Evolutionary conservation across 805 yeast species (phyloP).

Genomic region (Cyberlindnera misumaiensis): DNA sequence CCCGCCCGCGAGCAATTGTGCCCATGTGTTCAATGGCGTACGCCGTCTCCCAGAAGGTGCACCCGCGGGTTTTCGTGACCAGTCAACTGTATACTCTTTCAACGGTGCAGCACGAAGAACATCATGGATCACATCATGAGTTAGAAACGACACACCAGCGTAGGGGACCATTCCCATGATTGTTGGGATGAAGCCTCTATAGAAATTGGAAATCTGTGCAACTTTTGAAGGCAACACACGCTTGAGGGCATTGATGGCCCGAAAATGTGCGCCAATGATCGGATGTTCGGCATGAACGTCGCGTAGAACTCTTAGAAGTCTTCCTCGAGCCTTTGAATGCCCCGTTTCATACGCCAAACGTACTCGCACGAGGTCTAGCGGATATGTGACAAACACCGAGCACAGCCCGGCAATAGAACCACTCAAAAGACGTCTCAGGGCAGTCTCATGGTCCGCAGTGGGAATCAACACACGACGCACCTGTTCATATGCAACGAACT

Average conservation of each 20-base stretch:
- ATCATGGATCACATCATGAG: slow-evolving; percentile 90
- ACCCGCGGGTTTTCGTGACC: slow-evolving; percentile 1
- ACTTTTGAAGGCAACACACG: slow-evolving; percentile 14
- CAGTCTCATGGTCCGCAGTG: slow-evolving; percentile 66
- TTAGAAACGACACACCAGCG: slow-evolving; percentile 94
- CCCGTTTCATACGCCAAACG: slow-evolving; percentile 84
- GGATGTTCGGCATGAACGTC: slow-evolving; percentile 24
- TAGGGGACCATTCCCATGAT: slow-evolving; percentile 94
- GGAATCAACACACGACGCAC: slow-evolving; percentile 77
- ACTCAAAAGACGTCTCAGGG: slow-evolving; percentile 69
- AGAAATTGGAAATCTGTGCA: slow-evolving; percentile 49
- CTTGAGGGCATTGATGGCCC: slow-evolving; percentile 17
- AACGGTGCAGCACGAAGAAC: slow-evolving; percentile 58
- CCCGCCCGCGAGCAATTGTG: slow-evolving; percentile 92
- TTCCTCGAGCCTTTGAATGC: slow-evolving; percentile 25
- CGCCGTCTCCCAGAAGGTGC: slow-evolving; percentile 27
- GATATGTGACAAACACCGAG: slow-evolving; percentile 85
- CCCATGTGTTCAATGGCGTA: slow-evolving; percentile 78
- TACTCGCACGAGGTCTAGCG: slow-evolving; percentile 84
- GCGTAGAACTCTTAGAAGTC: slow-evolving; percentile 18
- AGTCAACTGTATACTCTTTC: slow-evolving; percentile 42
- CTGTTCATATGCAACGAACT: slow-evolving; percentile 95
- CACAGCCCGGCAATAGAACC: slow-evolving; percentile 89
- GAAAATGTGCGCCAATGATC: slow-evolving; percentile 14
- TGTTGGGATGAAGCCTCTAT: slow-evolving; percentile 92